These are phyloP conservation scores for Cyberlindnera mycetangii DNA, from an alignment of 805 yeast genomes.

Conservation along the genomic window DNA sequence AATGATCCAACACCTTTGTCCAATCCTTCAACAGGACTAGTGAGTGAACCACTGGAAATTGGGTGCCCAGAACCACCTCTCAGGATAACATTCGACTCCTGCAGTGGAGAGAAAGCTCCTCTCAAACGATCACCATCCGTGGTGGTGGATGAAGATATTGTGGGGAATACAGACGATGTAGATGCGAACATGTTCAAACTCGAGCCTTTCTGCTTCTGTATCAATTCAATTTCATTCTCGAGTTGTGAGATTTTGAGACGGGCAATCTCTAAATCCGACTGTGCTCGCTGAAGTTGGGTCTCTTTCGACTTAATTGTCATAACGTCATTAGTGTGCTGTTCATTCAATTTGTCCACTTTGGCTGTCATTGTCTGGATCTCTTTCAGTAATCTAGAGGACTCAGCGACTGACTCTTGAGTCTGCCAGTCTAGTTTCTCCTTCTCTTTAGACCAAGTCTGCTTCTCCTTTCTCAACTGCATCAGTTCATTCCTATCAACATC, in stretches of 20 bases:
- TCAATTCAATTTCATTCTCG: constrained; percentile 43
- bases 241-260: constrained; percentile 50
- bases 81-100: constrained; percentile 16
- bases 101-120: constrained; percentile 17
- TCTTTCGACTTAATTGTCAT: constrained; percentile 64
- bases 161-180: neutral
- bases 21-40: constrained; percentile 20
- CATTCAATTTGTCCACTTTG: constrained; percentile 41
- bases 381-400: constrained; percentile 27
- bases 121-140: constrained; percentile 6
- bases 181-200: constrained; percentile 7
- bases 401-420: constrained; percentile 29
- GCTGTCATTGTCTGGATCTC: constrained; percentile 22
- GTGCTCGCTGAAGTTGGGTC: constrained; percentile 58
- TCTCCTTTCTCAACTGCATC: constrained; percentile 50
- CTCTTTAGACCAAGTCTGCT: constrained; percentile 34
- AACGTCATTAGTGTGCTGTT: constrained; percentile 48
- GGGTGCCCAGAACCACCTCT: neutral
- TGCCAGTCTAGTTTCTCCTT: constrained; percentile 30
- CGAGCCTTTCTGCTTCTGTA: constrained; percentile 31
- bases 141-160: neutral
- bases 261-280: constrained; percentile 59
- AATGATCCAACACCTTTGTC: constrained; percentile 29
- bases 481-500: constrained; percentile 41
- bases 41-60: neutral